Evolutionary conservation across 805 yeast genomes (phyloP).

Genomic region (Lachancea nothofagi): DNA sequence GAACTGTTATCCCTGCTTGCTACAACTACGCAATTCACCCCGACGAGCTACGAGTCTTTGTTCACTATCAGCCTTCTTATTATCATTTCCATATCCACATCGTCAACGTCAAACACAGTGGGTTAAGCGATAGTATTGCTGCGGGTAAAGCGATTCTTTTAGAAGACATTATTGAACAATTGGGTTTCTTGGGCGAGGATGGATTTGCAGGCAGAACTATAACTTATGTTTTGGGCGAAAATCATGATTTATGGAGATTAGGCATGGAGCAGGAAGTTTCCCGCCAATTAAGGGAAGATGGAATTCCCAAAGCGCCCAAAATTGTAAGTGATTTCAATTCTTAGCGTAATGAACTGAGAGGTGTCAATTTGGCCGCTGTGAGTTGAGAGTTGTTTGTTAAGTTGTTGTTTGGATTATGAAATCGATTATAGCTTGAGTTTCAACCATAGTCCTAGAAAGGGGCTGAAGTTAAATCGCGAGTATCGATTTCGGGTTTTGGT

Average conservation of each 20-base stretch:
- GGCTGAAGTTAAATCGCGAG: too few species aligned
- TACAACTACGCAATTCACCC: conserved; percentile 41
- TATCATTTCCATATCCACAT: conserved; percentile 94
- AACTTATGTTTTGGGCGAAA: conserved; percentile 66
- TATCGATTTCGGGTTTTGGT: too few species aligned
- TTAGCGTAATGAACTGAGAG: too few species aligned
- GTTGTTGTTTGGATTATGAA: too few species aligned
- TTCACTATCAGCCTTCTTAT: conserved; percentile 94
- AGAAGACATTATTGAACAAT: conserved; percentile 74
- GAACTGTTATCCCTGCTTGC: conserved; percentile 40
- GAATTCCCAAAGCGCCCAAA: conserved; percentile 21
- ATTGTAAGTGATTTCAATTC: conserved; percentile 10
- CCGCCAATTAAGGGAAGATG: conserved; percentile 25
- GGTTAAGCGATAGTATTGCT: conserved; percentile 60
- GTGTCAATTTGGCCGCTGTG: too few species aligned
- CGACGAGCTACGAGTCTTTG: conserved; percentile 65
- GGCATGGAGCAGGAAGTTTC: conserved; percentile 29
- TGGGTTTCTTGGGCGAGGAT: conserved; percentile 46
- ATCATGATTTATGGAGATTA: conserved; percentile 64
- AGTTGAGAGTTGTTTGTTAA: too few species aligned
- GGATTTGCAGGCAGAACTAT: conserved; percentile 58
- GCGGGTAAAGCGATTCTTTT: conserved; percentile 78
- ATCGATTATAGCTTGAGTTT: too few species aligned
- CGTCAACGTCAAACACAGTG: conserved; percentile 65
- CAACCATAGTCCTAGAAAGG: too few species aligned